Percentiles rank a stretch among this genome's conserved stretches.
phyloP scores from a whole-genome alignment of 768 basidiomycete genomes.

The Psilocybe tampanensis region DNA sequence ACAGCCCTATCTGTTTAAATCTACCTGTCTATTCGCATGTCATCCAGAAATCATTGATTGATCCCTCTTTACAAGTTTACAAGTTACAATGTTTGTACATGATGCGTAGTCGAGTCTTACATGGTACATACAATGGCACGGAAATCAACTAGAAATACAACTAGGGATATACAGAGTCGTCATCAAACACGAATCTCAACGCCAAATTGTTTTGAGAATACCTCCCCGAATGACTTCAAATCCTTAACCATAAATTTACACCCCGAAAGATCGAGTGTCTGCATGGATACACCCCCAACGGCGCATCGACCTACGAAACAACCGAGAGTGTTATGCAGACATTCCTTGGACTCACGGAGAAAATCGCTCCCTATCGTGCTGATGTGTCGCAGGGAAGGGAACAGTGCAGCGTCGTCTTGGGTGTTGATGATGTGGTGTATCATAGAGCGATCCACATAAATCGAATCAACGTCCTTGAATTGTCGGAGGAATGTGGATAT shows the following conservation, averaged over 20 bases:
- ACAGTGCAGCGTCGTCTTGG: neutral
- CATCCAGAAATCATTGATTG: too few relatives aligned
- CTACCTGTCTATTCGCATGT: too few relatives aligned
- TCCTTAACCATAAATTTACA: neutral
- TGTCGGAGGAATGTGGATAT: neutral
- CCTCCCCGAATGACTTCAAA: neutral
- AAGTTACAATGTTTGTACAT: too few relatives aligned
- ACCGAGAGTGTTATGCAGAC: neutral
- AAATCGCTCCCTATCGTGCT: neutral
- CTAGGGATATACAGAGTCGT: too few relatives aligned
- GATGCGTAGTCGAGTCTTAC: too few relatives aligned
- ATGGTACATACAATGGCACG: too few relatives aligned
- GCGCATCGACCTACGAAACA: neutral
- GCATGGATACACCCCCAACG: neutral
- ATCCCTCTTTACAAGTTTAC: too few relatives aligned
- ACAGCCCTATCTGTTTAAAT: neutral
- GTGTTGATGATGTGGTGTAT: neutral
- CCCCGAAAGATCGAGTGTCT: neutral
- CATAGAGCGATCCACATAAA: neutral
- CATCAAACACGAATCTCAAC: too few relatives aligned
- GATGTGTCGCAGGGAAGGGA: neutral
- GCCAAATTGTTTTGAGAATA: too few relatives aligned
- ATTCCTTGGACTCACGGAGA: neutral
- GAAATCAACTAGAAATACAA: too few relatives aligned
- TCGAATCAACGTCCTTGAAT: neutral